These are phyloP conservation scores for Neurospora tetraspora DNA, from an alignment of 495 filamentous ascomycete species.

Conservation along the genomic window DNA sequence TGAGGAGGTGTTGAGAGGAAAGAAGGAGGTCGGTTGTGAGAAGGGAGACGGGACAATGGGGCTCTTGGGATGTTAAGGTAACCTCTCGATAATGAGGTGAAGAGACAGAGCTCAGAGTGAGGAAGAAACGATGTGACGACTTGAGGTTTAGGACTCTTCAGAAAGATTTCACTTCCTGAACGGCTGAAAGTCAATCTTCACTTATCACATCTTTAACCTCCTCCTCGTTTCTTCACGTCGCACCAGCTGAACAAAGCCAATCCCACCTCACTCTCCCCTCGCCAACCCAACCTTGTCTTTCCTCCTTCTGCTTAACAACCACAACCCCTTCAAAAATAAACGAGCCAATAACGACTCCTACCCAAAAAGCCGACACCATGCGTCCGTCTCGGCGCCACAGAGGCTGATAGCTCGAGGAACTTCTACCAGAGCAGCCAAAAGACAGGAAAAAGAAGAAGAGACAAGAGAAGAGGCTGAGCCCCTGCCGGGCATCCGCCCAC, in stretches of 20 bases:
- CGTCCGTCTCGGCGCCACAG: background rate
- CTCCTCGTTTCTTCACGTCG: background rate
- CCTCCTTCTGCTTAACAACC: background rate
- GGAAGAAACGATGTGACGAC: background rate
- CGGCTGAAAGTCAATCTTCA: background rate
- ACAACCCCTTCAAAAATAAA: background rate
- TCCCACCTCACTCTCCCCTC: background rate
- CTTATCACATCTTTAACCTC: background rate
- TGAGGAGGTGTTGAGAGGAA: background rate
- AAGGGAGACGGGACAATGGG: too few relatives aligned
- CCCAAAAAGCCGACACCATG: background rate
- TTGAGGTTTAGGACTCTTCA: background rate
- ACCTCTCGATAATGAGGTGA: background rate
- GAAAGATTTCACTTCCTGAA: background rate
- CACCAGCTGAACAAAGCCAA: background rate
- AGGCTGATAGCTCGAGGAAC: background rate
- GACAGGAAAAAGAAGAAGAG: background rate
- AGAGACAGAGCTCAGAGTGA: background rate
- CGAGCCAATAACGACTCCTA: background rate
- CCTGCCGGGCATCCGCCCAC: background rate
- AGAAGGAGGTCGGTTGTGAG: too few relatives aligned
- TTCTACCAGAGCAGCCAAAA: background rate
- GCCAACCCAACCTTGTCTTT: background rate
- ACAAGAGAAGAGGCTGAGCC: background rate
- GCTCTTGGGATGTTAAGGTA: too few relatives aligned